Evolutionary conservation across 495 filamentous ascomycete genomes (phyloP).

Genomic region (Trypethelium eluteriae): DNA sequence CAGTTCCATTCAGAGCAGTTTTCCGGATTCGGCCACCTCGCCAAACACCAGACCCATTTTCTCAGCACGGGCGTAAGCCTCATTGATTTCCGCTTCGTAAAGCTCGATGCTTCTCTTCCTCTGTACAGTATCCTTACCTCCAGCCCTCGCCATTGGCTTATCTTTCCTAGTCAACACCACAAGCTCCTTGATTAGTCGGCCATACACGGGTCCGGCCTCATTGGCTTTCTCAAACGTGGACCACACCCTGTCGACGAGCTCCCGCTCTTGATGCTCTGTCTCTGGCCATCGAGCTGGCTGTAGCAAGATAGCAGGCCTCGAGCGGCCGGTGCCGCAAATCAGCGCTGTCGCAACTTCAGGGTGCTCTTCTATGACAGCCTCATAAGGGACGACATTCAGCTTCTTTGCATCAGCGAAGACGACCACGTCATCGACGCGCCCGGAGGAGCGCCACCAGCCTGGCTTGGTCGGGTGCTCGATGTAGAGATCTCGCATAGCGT

Average conservation of each 20-base stretch:
- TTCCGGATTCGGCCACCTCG: background rate
- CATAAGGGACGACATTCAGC: slow-evolving; percentile 50
- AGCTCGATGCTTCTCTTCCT: slow-evolving; percentile 28
- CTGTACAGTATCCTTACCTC: slow-evolving; percentile 42
- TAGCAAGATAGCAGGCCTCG: slow-evolving; percentile 47
- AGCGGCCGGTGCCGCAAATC: slow-evolving; percentile 45
- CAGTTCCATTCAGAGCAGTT: background rate
- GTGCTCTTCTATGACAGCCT: slow-evolving; percentile 40
- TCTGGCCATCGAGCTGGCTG: slow-evolving; percentile 36
- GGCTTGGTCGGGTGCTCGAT: slow-evolving; percentile 44
- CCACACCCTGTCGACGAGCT: slow-evolving; percentile 39
- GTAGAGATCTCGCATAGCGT: slow-evolving; percentile 52
- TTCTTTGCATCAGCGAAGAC: slow-evolving; percentile 60
- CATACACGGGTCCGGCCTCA: slow-evolving; percentile 36
- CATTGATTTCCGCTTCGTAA: slow-evolving; percentile 37
- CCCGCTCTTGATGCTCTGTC: background rate
- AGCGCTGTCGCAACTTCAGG: slow-evolving; percentile 42
- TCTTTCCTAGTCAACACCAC: slow-evolving; percentile 37
- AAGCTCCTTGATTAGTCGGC: slow-evolving; percentile 37
- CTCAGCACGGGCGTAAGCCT: background rate
- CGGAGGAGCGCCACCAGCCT: slow-evolving; percentile 45
- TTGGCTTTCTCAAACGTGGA: slow-evolving; percentile 46
- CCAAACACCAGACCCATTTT: background rate
- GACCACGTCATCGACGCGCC: slow-evolving; percentile 54
- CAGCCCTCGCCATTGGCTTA: slow-evolving; percentile 37